Evolutionary conservation across 352 stramenopile species (phyloP).

Genomic region (Lagenidium giganteum): DNA sequence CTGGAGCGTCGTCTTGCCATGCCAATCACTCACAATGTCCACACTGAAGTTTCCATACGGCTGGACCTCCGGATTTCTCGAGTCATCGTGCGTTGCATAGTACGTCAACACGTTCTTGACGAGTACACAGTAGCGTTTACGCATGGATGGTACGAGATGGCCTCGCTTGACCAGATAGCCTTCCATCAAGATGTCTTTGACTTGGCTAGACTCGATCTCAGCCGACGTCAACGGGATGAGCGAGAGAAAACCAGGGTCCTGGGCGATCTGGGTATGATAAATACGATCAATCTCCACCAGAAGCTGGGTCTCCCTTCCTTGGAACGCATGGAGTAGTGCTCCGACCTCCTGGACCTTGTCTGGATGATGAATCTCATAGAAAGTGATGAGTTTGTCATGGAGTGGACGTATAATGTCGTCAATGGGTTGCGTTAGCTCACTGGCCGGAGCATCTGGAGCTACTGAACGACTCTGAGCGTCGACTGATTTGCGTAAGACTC

Average conservation of each 20-base stretch:
- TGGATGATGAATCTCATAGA: conserved; percentile 88
- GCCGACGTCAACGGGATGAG: conserved; percentile 22
- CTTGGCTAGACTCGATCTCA: conserved; percentile 14
- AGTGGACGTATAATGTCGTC: too few relatives aligned
- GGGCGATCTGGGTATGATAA: conserved; percentile 41
- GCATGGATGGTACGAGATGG: conserved; percentile 67
- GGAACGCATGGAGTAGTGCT: conserved; percentile 44
- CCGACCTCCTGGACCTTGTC: conserved; percentile 81
- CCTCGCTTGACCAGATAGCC: conserved; percentile 74
- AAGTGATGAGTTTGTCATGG: conserved; percentile 47
- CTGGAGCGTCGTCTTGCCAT: conserved; percentile 52
- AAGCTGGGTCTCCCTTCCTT: conserved; percentile 41
- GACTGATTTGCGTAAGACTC: conserved; percentile 7
- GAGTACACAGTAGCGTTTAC: conserved; percentile 70
- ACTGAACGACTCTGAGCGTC: conserved; percentile 6
- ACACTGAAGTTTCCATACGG: conserved; percentile 36
- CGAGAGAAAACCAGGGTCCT: conserved; percentile 22
- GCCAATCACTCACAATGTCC: conserved; percentile 58
- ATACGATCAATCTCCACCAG: conserved; percentile 61
- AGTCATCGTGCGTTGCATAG: conserved; percentile 71
- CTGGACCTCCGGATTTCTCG: conserved; percentile 23
- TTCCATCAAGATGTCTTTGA: conserved; percentile 46
- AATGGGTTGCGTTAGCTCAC: too few relatives aligned
- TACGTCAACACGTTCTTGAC: conserved; percentile 46
- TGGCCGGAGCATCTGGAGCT: too few relatives aligned